Conservation (phyloP, 1,284 basidiomycete genomes). For the Ustilago trichophora region DNA sequence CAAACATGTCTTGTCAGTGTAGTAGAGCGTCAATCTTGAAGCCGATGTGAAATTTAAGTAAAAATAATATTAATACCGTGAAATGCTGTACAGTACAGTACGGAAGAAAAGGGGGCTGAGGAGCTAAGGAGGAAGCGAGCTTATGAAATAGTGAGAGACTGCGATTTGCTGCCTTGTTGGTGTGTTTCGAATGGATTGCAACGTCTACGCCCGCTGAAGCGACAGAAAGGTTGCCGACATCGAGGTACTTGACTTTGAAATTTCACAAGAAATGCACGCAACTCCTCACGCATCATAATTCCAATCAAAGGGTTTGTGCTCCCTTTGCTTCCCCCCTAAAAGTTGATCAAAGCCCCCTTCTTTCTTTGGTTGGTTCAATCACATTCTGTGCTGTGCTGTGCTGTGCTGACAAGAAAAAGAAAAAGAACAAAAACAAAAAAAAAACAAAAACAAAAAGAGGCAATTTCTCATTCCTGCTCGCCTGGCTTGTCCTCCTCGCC, state of each 20-base stretch:
- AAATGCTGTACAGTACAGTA: no score
- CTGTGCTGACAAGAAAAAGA: no score
- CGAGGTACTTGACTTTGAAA: neutral
- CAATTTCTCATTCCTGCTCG: conserved; percentile 3
- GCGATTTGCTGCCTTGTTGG: neutral
- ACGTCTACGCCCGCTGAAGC: neutral
- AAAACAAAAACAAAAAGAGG: no score
- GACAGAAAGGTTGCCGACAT: conserved; percentile 2
- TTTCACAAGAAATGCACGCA: no score
- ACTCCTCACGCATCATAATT: neutral
- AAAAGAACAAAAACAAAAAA: no score
- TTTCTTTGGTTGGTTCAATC: neutral
- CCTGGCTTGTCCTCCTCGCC: neutral
- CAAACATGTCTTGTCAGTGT: no score
- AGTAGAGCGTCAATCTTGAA: no score
- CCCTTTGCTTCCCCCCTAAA: neutral
- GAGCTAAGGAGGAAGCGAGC: neutral
- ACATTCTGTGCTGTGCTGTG: no score
- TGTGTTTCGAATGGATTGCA: no score
- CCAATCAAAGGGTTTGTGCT: no score
- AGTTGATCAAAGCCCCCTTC: neutral
- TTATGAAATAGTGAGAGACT: neutral
- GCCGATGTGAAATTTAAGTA: no score
- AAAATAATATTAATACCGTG: no score
- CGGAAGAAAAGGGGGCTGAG: neutral